Evolutionary conservation across 2,329 filamentous ascomycete species (phyloP).

Genomic region (Colletotrichum ledebouriae): DNA sequence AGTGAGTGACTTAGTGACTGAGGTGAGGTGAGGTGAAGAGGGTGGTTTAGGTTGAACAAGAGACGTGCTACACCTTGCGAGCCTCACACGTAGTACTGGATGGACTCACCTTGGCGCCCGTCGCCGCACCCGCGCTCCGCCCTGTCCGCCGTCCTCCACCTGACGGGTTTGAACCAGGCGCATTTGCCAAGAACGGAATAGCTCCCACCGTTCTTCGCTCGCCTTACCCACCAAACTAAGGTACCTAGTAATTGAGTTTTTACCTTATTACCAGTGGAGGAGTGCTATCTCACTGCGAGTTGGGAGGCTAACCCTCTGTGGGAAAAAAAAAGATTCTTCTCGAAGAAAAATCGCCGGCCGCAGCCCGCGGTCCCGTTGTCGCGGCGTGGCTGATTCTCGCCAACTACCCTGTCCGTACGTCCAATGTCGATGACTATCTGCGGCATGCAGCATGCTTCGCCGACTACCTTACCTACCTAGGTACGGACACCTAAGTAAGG

Average conservation of each 20-base stretch:
- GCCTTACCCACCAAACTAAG: conserved; percentile 25
- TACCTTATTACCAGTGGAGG: conserved; percentile 32
- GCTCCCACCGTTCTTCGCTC: neutral
- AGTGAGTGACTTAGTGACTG: too few species aligned
- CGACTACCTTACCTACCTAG: neutral
- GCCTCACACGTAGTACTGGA: neutral
- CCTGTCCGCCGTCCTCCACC: conserved; percentile 30
- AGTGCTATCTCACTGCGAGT: conserved; percentile 14
- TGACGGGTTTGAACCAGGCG: conserved; percentile 31
- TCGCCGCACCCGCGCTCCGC: conserved; percentile 37
- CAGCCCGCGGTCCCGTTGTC: conserved; percentile 1
- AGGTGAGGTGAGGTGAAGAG: too few species aligned
- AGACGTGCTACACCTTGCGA: conserved; percentile 18
- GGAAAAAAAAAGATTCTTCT: conserved; percentile 23
- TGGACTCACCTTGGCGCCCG: neutral
- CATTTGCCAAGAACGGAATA: conserved; percentile 6
- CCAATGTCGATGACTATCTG: conserved; percentile 12
- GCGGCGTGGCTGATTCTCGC: conserved; percentile 10
- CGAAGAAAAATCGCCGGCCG: conserved; percentile 13
- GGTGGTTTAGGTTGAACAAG: neutral
- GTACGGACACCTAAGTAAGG: too few species aligned
- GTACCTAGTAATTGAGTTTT: conserved; percentile 26
- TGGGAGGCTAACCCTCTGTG: conserved; percentile 22
- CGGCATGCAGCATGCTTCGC: conserved; percentile 20
- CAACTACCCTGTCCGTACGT: conserved; percentile 7